Evolutionary conservation across 164 flowering plant genomes (phyloP).

Genomic region (Vitis rupestris): DNA sequence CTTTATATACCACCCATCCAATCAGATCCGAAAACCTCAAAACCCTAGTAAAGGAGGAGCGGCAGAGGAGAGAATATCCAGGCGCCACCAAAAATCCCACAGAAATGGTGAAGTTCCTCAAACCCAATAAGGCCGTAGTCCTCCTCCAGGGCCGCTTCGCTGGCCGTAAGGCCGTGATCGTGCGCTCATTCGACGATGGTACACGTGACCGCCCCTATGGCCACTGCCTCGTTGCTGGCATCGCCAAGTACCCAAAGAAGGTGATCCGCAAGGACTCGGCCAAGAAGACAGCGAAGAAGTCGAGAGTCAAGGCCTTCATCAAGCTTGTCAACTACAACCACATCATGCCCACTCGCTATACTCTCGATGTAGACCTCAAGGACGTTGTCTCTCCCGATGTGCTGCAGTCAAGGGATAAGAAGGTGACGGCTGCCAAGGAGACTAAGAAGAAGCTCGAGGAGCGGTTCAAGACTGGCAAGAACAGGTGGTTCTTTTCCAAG

Average conservation of each 20-base stretch:
- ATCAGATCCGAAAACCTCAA: too few relatives aligned
- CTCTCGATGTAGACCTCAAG: constrained; percentile 55
- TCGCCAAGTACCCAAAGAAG: constrained; percentile 51
- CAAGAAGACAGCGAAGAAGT: constrained; percentile 54
- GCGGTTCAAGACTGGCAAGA: constrained; percentile 56
- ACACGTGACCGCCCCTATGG: constrained; percentile 53
- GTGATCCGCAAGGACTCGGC: constrained; percentile 52
- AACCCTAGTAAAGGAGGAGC: too few relatives aligned
- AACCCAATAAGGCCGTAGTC: constrained; percentile 48
- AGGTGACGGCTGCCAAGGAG: constrained; percentile 47
- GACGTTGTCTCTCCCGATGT: constrained; percentile 36
- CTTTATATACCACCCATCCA: too few relatives aligned
- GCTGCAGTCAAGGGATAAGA: constrained; percentile 40
- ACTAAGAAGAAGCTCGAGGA: constrained; percentile 42
- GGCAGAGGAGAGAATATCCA: too few relatives aligned
- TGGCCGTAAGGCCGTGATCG: constrained; percentile 56
- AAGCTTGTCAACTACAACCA: constrained; percentile 49
- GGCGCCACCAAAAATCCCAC: too few relatives aligned
- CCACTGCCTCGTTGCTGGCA: constrained; percentile 53
- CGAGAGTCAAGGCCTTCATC: constrained; percentile 48
- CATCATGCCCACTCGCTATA: constrained; percentile 55
- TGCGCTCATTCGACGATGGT: constrained; percentile 47
- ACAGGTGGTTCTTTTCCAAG: constrained; percentile 61
- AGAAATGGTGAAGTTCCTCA: constrained; percentile 54
- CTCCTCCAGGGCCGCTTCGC: constrained; percentile 53